A percentile compares a stretch with the other conserved stretches of the same genome.
Conservation (phyloP, 768 basidiomycete genomes). For the Pholiota conissans region DNA sequence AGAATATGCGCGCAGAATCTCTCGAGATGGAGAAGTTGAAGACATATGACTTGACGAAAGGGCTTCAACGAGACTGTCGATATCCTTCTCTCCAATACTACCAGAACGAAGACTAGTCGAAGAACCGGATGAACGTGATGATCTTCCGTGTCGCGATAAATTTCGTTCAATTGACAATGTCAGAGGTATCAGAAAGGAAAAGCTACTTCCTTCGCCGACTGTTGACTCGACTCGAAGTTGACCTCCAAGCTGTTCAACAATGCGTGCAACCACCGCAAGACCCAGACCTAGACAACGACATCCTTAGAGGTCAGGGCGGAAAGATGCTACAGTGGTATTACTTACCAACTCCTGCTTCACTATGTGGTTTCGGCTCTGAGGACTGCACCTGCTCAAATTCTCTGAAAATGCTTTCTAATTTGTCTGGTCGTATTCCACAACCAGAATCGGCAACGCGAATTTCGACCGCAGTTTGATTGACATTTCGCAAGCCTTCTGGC, state of each 20-base stretch:
- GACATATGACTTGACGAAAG: constrained; percentile 38
- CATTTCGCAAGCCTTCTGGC: constrained; percentile 46
- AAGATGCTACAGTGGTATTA: background rate
- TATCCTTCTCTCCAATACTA: constrained; percentile 28
- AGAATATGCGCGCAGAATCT: background rate
- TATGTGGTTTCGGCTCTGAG: constrained; percentile 34
- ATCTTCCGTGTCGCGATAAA: background rate
- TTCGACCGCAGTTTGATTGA: constrained; percentile 58
- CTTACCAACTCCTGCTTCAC: constrained; percentile 50
- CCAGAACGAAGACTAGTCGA: constrained; percentile 19
- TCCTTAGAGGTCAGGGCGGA: no score
- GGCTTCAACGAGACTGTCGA: constrained; percentile 51
- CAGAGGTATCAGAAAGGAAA: constrained; percentile 73
- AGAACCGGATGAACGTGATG: constrained; percentile 22
- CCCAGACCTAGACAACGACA: constrained; percentile 73
- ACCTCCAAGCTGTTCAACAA: constrained; percentile 77
- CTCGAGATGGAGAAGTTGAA: background rate
- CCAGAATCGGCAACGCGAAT: constrained; percentile 74
- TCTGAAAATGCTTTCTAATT: constrained; percentile 75
- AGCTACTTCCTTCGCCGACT: constrained; percentile 63
- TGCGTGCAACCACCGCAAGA: constrained; percentile 77
- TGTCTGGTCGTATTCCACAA: constrained; percentile 62
- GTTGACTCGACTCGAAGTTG: constrained; percentile 78
- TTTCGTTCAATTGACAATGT: constrained; percentile 32
- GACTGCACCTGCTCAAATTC: constrained; percentile 79